Percentiles rank a stretch among this genome's conserved stretches.
These are phyloP conservation scores for Pythium scleroteichum DNA, from an alignment of 352 stramenopile genomes.

Conservation along the genomic window DNA sequence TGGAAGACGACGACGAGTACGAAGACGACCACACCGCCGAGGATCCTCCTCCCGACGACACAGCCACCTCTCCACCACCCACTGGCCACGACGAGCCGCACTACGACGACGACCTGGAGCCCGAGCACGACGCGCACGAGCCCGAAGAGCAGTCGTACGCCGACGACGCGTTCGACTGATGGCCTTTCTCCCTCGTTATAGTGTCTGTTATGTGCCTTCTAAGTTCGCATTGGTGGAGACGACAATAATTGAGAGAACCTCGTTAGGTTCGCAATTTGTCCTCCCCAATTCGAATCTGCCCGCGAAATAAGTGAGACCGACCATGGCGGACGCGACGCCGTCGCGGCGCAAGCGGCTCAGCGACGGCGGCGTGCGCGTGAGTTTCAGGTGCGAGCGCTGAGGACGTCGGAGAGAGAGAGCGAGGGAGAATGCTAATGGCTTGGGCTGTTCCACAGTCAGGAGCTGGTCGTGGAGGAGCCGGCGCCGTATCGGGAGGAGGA, in stretches of 20 bases:
- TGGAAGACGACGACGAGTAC: slow-evolving; percentile 40
- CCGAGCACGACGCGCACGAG: neutral
- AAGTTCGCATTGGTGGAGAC: slow-evolving; percentile 2
- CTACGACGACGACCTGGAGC: slow-evolving; percentile 27
- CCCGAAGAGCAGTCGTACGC: slow-evolving; percentile 36
- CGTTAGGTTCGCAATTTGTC: slow-evolving; percentile 21
- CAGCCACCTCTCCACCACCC: neutral
- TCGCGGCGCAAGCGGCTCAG: slow-evolving; percentile 5
- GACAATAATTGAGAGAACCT: too few relatives aligned
- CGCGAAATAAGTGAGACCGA: too few relatives aligned
- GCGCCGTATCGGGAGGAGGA: neutral
- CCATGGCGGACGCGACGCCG: neutral
- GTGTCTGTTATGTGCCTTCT: neutral
- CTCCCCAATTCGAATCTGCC: too few relatives aligned
- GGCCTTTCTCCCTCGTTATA: slow-evolving; percentile 1
- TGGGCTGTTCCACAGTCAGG: neutral
- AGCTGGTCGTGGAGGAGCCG: neutral
- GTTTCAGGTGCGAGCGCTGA: slow-evolving; percentile 16
- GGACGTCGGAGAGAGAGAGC: too few relatives aligned
- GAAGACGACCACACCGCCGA: slow-evolving; percentile 39
- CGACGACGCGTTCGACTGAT: slow-evolving; percentile 43
- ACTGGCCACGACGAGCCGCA: slow-evolving; percentile 10
- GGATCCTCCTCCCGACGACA: slow-evolving; percentile 5
- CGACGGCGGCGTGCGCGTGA: slow-evolving; percentile 11
- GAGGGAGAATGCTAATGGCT: too few relatives aligned